Conservation (phyloP, 2,329 filamentous ascomycete genomes). For the Escovopsis sp. region DNA sequence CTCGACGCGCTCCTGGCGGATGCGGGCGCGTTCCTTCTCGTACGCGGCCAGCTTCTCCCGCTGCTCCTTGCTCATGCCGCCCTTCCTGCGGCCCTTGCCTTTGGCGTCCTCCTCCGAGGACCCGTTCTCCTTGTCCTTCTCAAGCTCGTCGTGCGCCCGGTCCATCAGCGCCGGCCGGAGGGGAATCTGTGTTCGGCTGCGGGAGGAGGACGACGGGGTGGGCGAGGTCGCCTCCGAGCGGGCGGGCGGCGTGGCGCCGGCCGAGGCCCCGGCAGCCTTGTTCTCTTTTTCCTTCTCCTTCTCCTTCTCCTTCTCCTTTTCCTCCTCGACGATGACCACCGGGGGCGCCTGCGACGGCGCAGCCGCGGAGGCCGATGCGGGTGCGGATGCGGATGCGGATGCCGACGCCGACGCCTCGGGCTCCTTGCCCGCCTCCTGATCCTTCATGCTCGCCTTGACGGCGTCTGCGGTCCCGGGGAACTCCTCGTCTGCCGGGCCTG, state of each 20-base stretch:
- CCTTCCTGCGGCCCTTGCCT: constrained; percentile 67
- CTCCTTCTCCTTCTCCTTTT: constrained; percentile 9
- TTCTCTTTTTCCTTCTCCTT: constrained; percentile 15
- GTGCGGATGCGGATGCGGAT: constrained; percentile 10
- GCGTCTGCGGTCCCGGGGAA: constrained; percentile 43
- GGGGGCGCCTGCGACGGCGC: constrained; percentile 16
- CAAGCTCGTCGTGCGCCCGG: constrained; percentile 55
- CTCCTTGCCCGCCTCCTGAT: constrained; percentile 15
- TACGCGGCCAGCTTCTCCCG: constrained; percentile 80
- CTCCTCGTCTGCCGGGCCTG: constrained; percentile 32
- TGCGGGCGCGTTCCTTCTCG: constrained; percentile 68
- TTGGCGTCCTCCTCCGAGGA: constrained; percentile 39
- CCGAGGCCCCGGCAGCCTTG: constrained; percentile 10
- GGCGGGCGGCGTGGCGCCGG: constrained; percentile 14
- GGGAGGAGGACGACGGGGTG: constrained; percentile 27
- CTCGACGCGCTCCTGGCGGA: constrained; percentile 81
- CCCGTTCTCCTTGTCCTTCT: constrained; percentile 34
- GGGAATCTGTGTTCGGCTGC: constrained; percentile 42
- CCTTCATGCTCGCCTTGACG: constrained; percentile 39
- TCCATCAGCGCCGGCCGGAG: constrained; percentile 81
- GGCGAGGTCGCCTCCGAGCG: constrained; percentile 24
- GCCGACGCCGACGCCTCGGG: constrained; percentile 7
- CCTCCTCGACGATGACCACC: constrained; percentile 26
- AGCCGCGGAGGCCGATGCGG: neutral
- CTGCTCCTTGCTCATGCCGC: constrained; percentile 76